Conservation (phyloP, 495 filamentous ascomycete genomes). For the Xylaria palmicola region DNA sequence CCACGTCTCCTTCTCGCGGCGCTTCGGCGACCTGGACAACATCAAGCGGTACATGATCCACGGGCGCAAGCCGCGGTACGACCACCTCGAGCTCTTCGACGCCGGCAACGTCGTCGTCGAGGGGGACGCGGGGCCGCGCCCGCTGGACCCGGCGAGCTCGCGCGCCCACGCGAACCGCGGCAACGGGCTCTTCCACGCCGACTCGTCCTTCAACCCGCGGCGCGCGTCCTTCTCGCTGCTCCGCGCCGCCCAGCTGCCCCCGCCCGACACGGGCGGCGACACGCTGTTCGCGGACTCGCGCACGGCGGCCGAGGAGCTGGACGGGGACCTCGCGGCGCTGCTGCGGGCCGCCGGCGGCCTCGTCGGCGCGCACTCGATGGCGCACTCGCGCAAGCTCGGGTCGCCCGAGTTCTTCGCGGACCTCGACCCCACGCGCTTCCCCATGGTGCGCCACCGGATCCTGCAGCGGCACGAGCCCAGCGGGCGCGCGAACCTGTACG, state of each 20-base stretch:
- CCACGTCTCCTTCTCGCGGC: slow-evolving; percentile 54
- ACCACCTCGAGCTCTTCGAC: slow-evolving; percentile 56
- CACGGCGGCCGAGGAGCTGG: slow-evolving; percentile 53
- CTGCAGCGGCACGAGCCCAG: slow-evolving; percentile 54
- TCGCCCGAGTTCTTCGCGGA: slow-evolving; percentile 51
- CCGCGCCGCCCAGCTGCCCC: slow-evolving; percentile 51
- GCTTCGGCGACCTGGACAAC: slow-evolving; percentile 59
- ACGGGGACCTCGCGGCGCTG: slow-evolving; percentile 34
- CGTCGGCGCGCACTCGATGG: slow-evolving; percentile 54
- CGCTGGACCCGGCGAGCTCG: slow-evolving; percentile 37
- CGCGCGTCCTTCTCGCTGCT: slow-evolving; percentile 57
- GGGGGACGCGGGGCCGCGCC: slow-evolving; percentile 28
- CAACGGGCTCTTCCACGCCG: slow-evolving; percentile 60
- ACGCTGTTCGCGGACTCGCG: slow-evolving; percentile 61
- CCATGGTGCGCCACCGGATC: slow-evolving; percentile 51
- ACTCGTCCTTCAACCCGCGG: slow-evolving; percentile 60
- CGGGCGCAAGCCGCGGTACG: slow-evolving; percentile 48
- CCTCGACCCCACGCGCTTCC: slow-evolving; percentile 41
- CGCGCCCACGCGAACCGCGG: slow-evolving; percentile 47
- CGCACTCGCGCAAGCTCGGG: slow-evolving; percentile 53
- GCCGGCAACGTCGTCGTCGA: slow-evolving; percentile 52
- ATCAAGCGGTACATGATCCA: slow-evolving; percentile 51
- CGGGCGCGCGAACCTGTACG: slow-evolving; percentile 54
- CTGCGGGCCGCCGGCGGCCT: slow-evolving; percentile 38
- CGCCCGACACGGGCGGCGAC: slow-evolving; percentile 49